Evolutionary conservation across 2,329 filamentous ascomycete genomes (phyloP).

Genomic region (Thielaviopsis euricoi): DNA sequence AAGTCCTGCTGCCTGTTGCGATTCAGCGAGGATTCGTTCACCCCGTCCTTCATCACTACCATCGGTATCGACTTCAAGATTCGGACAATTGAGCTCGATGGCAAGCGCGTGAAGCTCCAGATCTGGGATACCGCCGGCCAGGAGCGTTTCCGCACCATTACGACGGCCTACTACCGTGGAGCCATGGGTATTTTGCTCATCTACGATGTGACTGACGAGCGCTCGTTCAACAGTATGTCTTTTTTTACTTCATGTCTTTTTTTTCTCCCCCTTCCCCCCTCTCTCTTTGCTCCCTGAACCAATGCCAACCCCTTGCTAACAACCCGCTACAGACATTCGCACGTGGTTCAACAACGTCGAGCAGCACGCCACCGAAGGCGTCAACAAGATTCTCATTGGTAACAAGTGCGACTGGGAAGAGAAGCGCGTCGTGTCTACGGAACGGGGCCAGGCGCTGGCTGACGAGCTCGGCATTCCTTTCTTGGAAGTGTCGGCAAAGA

Average conservation of each 20-base stretch:
- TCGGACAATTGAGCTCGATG: slow-evolving; percentile 94
- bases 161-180: slow-evolving; percentile 93
- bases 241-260: neutral
- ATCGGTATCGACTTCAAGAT: slow-evolving; percentile 99
- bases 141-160: slow-evolving; percentile 97
- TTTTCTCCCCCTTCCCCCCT: slow-evolving; percentile 6
- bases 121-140: slow-evolving; percentile 99
- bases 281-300: slow-evolving; percentile 8
- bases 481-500: slow-evolving; percentile 96
- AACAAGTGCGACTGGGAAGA: slow-evolving; percentile 99
- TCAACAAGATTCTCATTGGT: slow-evolving; percentile 98
- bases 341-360: slow-evolving; percentile 99
- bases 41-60: slow-evolving; percentile 93
- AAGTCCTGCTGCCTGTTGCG: slow-evolving; percentile 94
- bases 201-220: slow-evolving; percentile 95
- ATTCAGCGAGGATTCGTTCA: slow-evolving; percentile 96
- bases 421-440: slow-evolving; percentile 85
- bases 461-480: slow-evolving; percentile 96
- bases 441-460: slow-evolving; percentile 82
- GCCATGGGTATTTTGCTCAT: slow-evolving; percentile 97
- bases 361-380: slow-evolving; percentile 93
- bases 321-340: slow-evolving; percentile 58
- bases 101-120: slow-evolving; percentile 96
- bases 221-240: slow-evolving; percentile 77
- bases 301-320: slow-evolving; percentile 8